phyloP scores from a whole-genome alignment of 495 filamentous ascomycete genomes.

The Neurospora tetrasperma region DNA sequence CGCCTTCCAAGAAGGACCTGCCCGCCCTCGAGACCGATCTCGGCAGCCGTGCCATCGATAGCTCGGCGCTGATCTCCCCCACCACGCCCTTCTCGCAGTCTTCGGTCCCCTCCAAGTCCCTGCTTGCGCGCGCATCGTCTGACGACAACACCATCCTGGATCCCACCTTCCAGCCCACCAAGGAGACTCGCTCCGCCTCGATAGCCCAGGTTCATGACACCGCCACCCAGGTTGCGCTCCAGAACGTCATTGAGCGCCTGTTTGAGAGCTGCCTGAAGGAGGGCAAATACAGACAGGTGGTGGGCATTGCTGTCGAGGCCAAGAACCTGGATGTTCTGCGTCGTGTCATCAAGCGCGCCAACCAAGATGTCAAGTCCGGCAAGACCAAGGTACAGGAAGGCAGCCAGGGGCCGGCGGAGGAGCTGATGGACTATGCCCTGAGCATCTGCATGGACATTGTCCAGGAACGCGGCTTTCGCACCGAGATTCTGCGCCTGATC shows the following conservation, averaged over 20 bases:
- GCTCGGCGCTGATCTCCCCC: slow-evolving; percentile 65
- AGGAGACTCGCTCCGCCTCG: slow-evolving; percentile 39
- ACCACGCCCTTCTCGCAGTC: slow-evolving; percentile 92
- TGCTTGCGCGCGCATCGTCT: slow-evolving; percentile 58
- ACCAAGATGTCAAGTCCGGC: slow-evolving; percentile 65
- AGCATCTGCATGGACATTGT: slow-evolving; percentile 97
- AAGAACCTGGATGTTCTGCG: slow-evolving; percentile 85
- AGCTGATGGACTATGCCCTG: slow-evolving; percentile 92
- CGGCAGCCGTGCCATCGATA: slow-evolving; percentile 47
- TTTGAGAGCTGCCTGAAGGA: slow-evolving; percentile 85
- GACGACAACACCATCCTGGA: slow-evolving; percentile 55
- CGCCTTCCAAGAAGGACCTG: slow-evolving; percentile 37
- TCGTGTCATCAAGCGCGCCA: slow-evolving; percentile 70
- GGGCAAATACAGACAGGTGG: slow-evolving; percentile 90
- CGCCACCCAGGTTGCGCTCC: slow-evolving; percentile 56
- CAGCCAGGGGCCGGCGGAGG: slow-evolving; percentile 60
- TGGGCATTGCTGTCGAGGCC: slow-evolving; percentile 95
- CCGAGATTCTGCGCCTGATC: slow-evolving; percentile 73
- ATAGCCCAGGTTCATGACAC: slow-evolving; percentile 34
- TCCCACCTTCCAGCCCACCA: slow-evolving; percentile 45
- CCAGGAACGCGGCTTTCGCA: slow-evolving; percentile 77
- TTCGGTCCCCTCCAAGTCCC: slow-evolving; percentile 78
- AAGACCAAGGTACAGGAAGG: slow-evolving; percentile 38
- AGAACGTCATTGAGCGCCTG: slow-evolving; percentile 72
- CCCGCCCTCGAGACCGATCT: slow-evolving; percentile 69